phyloP scores from a whole-genome alignment of 2,329 filamentous ascomycete genomes.

The Penicillium concentricum region DNA sequence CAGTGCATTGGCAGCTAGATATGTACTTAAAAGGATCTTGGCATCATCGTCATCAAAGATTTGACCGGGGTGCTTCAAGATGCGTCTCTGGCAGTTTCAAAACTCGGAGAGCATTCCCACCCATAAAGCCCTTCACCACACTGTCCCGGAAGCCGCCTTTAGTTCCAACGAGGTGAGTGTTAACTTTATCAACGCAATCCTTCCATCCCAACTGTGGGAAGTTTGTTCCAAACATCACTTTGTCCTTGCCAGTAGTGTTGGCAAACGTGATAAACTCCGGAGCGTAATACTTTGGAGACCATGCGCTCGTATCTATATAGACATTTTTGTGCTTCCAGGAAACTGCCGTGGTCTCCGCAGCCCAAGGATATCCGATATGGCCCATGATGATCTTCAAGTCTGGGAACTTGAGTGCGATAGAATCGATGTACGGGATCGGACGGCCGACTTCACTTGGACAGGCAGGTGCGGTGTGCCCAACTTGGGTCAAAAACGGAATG shows the following conservation, averaged over 20 bases:
- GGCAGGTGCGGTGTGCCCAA: slow-evolving; percentile 26
- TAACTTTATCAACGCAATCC: slow-evolving; percentile 21
- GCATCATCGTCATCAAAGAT: neutral
- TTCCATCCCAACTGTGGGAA: slow-evolving; percentile 26
- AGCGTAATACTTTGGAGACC: slow-evolving; percentile 24
- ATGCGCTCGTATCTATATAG: no score
- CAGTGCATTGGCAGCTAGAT: no score
- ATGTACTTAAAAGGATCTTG: no score
- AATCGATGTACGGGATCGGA: slow-evolving; percentile 28
- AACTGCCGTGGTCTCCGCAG: no score
- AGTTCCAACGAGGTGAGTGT: neutral
- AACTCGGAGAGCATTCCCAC: neutral
- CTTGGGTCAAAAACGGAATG: slow-evolving; percentile 28
- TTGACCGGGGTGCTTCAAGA: neutral
- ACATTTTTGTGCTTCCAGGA: no score
- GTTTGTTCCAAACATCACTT: slow-evolving; percentile 30
- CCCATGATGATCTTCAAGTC: slow-evolving; percentile 23
- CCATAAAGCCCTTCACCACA: neutral
- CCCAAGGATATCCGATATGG: slow-evolving; percentile 10
- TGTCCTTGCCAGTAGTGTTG: slow-evolving; percentile 24
- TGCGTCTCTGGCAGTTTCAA: neutral
- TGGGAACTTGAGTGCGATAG: slow-evolving; percentile 25
- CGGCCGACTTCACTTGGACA: slow-evolving; percentile 29
- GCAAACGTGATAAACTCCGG: slow-evolving; percentile 23
- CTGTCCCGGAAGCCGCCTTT: neutral